Evolutionary conservation across 2,329 filamentous ascomycete genomes (phyloP).

Genomic region (Chaetomium sp.): DNA sequence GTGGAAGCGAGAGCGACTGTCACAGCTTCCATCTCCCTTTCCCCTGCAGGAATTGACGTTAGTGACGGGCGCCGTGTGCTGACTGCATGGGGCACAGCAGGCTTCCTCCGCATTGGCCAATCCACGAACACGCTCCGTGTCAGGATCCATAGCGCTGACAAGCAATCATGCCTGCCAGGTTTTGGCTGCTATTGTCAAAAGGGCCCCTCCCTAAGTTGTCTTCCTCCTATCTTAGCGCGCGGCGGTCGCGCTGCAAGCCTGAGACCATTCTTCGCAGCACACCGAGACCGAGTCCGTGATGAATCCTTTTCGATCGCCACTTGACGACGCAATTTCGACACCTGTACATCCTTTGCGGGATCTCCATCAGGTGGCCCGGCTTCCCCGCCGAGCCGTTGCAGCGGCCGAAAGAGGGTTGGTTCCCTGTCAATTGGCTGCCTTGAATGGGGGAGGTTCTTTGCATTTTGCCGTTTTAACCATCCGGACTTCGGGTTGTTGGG

Average conservation of each 20-base stretch:
- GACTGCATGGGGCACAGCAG: conserved; percentile 13
- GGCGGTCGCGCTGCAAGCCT: neutral
- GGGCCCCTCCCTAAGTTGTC: neutral
- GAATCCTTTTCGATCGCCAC: neutral
- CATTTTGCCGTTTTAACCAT: conserved; percentile 30
- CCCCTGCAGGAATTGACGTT: conserved; percentile 8
- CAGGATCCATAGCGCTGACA: neutral
- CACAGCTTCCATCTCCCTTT: conserved; percentile 7
- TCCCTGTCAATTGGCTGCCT: conserved; percentile 20
- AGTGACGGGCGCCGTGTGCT: neutral
- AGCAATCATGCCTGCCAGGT: neutral
- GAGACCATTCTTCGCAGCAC: neutral
- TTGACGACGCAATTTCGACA: conserved; percentile 6
- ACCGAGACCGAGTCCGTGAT: neutral
- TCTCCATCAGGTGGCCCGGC: conserved; percentile 10
- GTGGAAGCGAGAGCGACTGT: neutral
- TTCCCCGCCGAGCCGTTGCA: conserved; percentile 11
- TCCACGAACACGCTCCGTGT: neutral
- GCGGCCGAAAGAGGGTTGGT: neutral
- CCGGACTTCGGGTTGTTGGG: conserved; percentile 22
- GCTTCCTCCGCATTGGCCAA: conserved; percentile 10
- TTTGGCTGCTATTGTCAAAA: neutral
- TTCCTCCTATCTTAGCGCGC: neutral
- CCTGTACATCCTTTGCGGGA: neutral
- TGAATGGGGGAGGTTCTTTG: conserved; percentile 1